A percentile compares a stretch with the other conserved stretches of the same genome.
Evolutionary conservation across 2,329 filamentous ascomycete genomes (phyloP).

Genomic region (Bipolaris zeicola): DNA sequence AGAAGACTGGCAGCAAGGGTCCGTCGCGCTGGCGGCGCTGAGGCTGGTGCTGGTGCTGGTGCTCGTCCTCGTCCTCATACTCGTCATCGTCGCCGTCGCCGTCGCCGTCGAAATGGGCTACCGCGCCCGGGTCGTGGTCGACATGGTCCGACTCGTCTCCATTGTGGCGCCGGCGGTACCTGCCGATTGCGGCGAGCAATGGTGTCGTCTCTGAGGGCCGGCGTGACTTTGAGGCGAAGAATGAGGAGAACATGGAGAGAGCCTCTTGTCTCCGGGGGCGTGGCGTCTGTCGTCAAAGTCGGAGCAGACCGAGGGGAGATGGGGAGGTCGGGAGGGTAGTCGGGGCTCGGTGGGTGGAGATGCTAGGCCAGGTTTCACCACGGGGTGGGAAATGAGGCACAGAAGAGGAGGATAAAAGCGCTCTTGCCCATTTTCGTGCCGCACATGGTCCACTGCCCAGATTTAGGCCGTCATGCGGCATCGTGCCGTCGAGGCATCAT

Average conservation of each 20-base stretch:
- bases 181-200: slow-evolving; percentile 40
- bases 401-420: slow-evolving; percentile 15
- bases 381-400: slow-evolving; percentile 17
- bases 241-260: slow-evolving; percentile 47
- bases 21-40: slow-evolving; percentile 37
- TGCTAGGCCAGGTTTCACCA: slow-evolving; percentile 13
- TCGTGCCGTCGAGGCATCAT: slow-evolving; percentile 10
- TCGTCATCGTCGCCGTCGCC: slow-evolving; percentile 19
- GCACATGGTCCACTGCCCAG: slow-evolving; percentile 15
- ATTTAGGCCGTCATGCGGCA: slow-evolving; percentile 17
- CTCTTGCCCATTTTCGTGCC: slow-evolving; percentile 15
- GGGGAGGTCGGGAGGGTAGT: neutral
- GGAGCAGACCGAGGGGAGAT: slow-evolving; percentile 11
- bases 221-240: slow-evolving; percentile 40
- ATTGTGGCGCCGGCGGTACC: slow-evolving; percentile 36
- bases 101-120: slow-evolving; percentile 36
- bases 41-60: slow-evolving; percentile 29
- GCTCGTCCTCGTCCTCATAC: slow-evolving; percentile 37
- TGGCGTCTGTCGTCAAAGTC: slow-evolving; percentile 15
- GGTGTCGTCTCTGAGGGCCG: slow-evolving; percentile 44
- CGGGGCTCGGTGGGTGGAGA: slow-evolving; percentile 7
- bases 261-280: slow-evolving; percentile 20
- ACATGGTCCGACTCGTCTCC: slow-evolving; percentile 30
- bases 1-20: slow-evolving; percentile 50
- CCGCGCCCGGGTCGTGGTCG: slow-evolving; percentile 26